Evolutionary conservation across 345 rosid species (phyloP), one percentile per base, ranked within the genome.

Genomic region (Ceriops tagal): DNA sequence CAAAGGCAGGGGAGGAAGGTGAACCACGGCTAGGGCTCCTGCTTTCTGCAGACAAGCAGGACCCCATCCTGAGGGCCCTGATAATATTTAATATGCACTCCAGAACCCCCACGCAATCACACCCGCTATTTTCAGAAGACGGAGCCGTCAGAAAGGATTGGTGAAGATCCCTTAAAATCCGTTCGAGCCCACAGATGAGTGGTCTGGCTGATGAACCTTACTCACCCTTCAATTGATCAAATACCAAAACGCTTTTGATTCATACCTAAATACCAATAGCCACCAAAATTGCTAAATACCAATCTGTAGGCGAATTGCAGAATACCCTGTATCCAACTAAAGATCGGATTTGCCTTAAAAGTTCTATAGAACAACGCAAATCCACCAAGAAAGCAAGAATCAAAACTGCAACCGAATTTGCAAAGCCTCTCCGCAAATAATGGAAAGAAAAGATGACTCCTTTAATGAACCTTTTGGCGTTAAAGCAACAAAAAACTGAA

Each of bases 51-150:
- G 99, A 87, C 73, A 95, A 88, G 92, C 98, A 95, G 97, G 99
- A 95, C 88, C 96, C 99, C 99, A 90, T 87, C 82, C 87, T 90
- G 19, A 95, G 99, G 96, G 98, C 97, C 91, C 99, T 92, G 93
- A 95, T 77, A 57, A 95, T 90, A 77, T 75, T 80, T 69, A 92
- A 70, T 77, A 95, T 59, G 96, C 99, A 95, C 82, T 95, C 99
- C 92, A 95, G 96, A 82, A 87, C 97, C 87, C 83, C 96, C 80
- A 74, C 61, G 73, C 82, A 86, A 53, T 82, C 75, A 73, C 73
- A 70, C 76, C 96, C 88, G 46, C 84, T 71, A 70, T 75, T 81
- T 75, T 83, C 93, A 58, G 81, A 68, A 63, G 89, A 77, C 49
- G 89, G 77, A 86, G 83, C 85, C 96, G 92, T 88, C 37, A 62